Evolutionary conservation across 2,329 filamentous ascomycete genomes (phyloP), one percentile per base, ranked within the genome.

Genomic region (Aspergillus unguis): DNA sequence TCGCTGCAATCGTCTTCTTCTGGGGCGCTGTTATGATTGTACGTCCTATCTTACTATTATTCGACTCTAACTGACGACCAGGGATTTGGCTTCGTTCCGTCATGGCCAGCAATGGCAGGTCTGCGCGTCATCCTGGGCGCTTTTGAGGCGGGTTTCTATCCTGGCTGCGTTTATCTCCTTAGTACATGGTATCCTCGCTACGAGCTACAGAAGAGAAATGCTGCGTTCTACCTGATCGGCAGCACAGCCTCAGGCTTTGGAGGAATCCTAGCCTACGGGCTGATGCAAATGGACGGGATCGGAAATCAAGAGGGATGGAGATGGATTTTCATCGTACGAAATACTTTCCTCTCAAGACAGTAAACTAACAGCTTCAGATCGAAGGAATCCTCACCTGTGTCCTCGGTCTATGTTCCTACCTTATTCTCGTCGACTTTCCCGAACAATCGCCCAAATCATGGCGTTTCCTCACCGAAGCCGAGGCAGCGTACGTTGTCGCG

Each of bases 61-160:
- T 42, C 11, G 8, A 5, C 35, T 36, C 11, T n/a, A 2, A n/a
- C 35, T 36, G 10, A 26, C 8, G 17, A 27, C 6, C 5, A 46
- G 44, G 17, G 64, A 71, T 44, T 44, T 17, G 49, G 49, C 17
- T 32, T 51, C 6, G 49, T 51, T 26, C 42, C 25, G 5, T 25
- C 32, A 9, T 85, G 79, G 71, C 60, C 65, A 1, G 65, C 78
- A 26, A 67, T 88, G 49, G 73, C 82, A 0, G 83, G 72, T 0
- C 68, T 85, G 36, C 74, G 85, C 41, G 70, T 84, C 0, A 50
- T 88, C 1, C 75, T 57, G 3, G 55, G 55, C 4, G 32, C 40
- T 1, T 33, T 53, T 3, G 55, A 57, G 38, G 52, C 52, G 9
- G 52, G 52, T 3, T 44, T 52, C 3, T 57, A 50, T 8, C 52